These are phyloP conservation scores for Agrocybe pediades DNA, from an alignment of 768 basidiomycete genomes.

Conservation along the genomic window DNA sequence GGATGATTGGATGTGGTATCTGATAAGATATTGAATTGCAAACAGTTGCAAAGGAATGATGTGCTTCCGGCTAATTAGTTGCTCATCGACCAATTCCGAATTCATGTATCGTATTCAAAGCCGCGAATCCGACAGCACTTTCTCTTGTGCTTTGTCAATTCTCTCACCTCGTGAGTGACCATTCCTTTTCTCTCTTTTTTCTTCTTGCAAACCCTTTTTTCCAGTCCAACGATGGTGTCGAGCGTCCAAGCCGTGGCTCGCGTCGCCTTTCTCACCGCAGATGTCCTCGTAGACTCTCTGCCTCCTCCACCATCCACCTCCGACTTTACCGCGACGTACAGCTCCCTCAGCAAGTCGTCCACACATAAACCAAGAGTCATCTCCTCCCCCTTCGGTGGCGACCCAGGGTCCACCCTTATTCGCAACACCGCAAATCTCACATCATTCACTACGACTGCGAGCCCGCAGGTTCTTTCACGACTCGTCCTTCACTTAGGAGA, in stretches of 20 bases:
- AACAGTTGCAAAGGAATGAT: constrained; percentile 42
- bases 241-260: constrained; percentile 53
- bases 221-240: constrained; percentile 22
- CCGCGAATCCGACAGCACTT: neutral
- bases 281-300: constrained; percentile 61
- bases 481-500: constrained; percentile 73
- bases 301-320: constrained; percentile 43
- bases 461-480: constrained; percentile 52
- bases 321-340: constrained; percentile 41
- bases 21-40: constrained; percentile 20
- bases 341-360: constrained; percentile 33
- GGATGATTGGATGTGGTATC: constrained; percentile 4
- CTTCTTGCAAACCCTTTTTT: constrained; percentile 2
- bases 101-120: constrained; percentile 16
- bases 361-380: constrained; percentile 44
- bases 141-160: constrained; percentile 9
- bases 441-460: constrained; percentile 58
- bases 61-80: constrained; percentile 38
- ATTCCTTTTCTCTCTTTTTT: constrained; percentile 4
- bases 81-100: constrained; percentile 23
- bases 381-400: constrained; percentile 62
- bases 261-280: constrained; percentile 72
- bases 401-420: constrained; percentile 60
- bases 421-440: constrained; percentile 50
- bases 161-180: constrained; percentile 13